Conservation (phyloP, 2,329 filamentous ascomycete species). For the Diaporthe nobilis region DNA sequence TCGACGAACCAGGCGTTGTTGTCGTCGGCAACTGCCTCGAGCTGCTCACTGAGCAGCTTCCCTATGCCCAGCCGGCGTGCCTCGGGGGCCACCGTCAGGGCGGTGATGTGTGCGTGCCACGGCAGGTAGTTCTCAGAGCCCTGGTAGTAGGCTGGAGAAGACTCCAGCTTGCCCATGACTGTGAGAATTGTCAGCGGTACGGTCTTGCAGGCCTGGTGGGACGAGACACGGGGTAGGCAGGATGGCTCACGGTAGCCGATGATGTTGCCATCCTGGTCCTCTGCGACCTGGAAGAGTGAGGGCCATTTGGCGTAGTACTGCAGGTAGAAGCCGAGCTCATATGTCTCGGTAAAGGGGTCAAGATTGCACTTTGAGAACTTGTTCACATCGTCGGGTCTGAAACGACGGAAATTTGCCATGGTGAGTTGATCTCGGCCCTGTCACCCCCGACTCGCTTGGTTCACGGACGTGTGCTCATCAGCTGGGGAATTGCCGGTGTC, state of each 20-base stretch:
- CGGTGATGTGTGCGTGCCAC: slow-evolving; percentile 99
- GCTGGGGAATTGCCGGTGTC: slow-evolving; percentile 27
- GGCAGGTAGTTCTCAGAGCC: slow-evolving; percentile 93
- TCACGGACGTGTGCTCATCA: slow-evolving; percentile 34
- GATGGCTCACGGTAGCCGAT: slow-evolving; percentile 86
- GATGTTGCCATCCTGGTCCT: slow-evolving; percentile 88
- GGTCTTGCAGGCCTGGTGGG: slow-evolving; percentile 23
- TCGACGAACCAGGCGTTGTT: slow-evolving; percentile 96
- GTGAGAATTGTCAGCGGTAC: slow-evolving; percentile 46
- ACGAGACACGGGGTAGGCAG: slow-evolving; percentile 11
- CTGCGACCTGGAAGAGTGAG: slow-evolving; percentile 91
- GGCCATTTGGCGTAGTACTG: slow-evolving; percentile 98
- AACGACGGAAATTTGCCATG: slow-evolving; percentile 90
- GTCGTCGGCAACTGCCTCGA: slow-evolving; percentile 86
- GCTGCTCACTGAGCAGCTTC: slow-evolving; percentile 82
- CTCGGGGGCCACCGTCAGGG: slow-evolving; percentile 89
- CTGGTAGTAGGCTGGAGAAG: slow-evolving; percentile 81
- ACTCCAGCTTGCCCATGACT: slow-evolving; percentile 98
- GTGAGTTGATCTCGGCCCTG: slow-evolving; percentile 30
- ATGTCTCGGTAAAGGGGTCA: slow-evolving; percentile 97
- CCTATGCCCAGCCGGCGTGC: slow-evolving; percentile 90
- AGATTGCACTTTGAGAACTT: slow-evolving; percentile 95
- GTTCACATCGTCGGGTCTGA: slow-evolving; percentile 87
- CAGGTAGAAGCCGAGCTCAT: slow-evolving; percentile 94
- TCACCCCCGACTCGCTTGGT: slow-evolving; percentile 24